Evolutionary conservation across 2,329 filamentous ascomycete genomes (phyloP).

Genomic region (Aspergillus ustus): DNA sequence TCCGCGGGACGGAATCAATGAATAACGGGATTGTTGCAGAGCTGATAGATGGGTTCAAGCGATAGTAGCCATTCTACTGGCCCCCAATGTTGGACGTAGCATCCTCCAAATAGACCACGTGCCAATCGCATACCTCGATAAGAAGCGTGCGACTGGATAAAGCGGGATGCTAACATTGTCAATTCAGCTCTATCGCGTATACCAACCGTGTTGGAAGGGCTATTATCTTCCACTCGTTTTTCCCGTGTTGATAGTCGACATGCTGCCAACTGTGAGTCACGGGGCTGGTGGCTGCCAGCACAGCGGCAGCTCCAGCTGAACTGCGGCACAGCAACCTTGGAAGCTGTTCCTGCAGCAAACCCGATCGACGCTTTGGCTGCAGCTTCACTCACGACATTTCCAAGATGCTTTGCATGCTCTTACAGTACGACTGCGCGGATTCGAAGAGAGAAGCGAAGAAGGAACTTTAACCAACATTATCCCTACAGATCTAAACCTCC

Average conservation of each 20-base stretch:
- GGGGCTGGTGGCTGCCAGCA: constrained; percentile 8
- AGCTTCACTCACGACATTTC: constrained; percentile 12
- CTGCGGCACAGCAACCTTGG: constrained; percentile 29
- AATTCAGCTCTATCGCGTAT: constrained; percentile 1
- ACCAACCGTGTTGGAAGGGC: not conserved
- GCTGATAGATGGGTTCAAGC: not conserved
- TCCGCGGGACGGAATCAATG: constrained; percentile 1
- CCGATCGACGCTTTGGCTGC: constrained; percentile 21
- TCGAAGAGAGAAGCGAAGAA: not conserved
- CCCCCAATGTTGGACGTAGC: not conserved
- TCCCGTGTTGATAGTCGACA: not conserved
- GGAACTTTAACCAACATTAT: constrained; percentile 10
- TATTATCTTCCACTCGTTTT: not conserved
- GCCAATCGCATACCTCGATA: not conserved
- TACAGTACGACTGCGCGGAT: not conserved
- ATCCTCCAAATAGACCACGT: not conserved
- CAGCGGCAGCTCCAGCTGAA: constrained; percentile 29
- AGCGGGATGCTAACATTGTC: not conserved
- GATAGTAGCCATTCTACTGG: not conserved
- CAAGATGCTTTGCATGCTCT: constrained; percentile 10
- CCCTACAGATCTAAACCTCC: constrained; percentile 19
- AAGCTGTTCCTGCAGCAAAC: constrained; percentile 38
- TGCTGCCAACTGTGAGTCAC: constrained; percentile 11
- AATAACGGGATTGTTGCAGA: not conserved
- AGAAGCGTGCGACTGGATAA: not conserved